Base-by-base conservation (phyloP, 2,329 filamentous ascomycete genomes). In the Fusarium anguioides region DNA sequence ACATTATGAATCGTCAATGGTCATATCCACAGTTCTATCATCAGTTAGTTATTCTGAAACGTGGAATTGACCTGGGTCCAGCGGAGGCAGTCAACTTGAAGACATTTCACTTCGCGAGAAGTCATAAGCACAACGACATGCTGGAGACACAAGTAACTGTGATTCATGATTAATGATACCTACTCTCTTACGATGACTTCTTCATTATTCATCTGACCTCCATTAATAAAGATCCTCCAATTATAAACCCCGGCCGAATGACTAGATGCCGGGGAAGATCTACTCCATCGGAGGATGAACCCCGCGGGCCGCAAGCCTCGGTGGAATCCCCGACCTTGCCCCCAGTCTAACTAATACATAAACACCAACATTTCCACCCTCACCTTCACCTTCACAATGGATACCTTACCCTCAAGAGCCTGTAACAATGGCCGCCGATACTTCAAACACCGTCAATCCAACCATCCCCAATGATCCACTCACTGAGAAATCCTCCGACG, bases 221-320 rank as follows among this genome's bases (percentile, higher is more conserved):
- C 8, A 0, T 6, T 8, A 29, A 4, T 17, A n/a, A 8, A 33
- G 15, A 8, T n/a, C 20, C 35, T 10, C 51, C 51, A 54, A 50
- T 54, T 20, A 37, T 10, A 3, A 27, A 10, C 18, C 36, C 29
- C 23, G 49, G 42, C 23, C 33, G 37, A 31, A 23, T 26, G 7
- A 23, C 31, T 17, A 42, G 35, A 51, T 58, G 37, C 59, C 46
- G 42, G 52, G n/a, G 47, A 55, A 20, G 47, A 59, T 60, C 39
- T 24, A 21, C 62, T 50, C 31, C 33, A 29, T 46, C 64, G 64
- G 65, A 60, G 49, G 46, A 31, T 50, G 33, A 68, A 62, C 66
- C 66, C 66, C 63, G 61, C 63, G 49, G 50, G 29, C 50, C 50
- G 50, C 50, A 53, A 53, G 27, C 35, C 40, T 26, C 20, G 29